Conservation (phyloP, 2,329 filamentous ascomycete genomes). For the Beauveria medogensis region DNA sequence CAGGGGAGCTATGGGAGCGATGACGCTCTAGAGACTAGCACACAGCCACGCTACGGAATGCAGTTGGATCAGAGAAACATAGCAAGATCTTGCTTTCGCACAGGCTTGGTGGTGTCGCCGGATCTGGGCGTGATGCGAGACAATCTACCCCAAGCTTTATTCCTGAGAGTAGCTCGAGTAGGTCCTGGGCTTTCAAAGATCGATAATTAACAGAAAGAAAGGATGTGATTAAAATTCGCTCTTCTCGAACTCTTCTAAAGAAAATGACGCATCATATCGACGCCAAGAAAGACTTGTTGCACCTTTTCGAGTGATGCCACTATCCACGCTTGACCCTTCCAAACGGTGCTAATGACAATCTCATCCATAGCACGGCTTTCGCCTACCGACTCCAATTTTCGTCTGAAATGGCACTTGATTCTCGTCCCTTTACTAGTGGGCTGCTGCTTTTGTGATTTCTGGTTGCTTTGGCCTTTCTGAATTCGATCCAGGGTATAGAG, state of each 20-base stretch:
- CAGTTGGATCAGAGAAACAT: not conserved
- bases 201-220: too few species aligned
- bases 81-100: too few species aligned
- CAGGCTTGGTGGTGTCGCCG: too few species aligned
- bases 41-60: not conserved
- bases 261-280: too few species aligned
- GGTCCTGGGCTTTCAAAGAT: too few species aligned
- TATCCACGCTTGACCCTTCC: not conserved
- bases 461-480: not conserved
- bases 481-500: slow-evolving; percentile 13
- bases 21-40: not conserved
- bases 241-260: too few species aligned
- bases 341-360: not conserved
- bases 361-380: not conserved
- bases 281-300: too few species aligned
- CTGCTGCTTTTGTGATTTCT: not conserved
- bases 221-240: too few species aligned
- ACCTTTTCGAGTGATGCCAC: too few species aligned
- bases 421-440: not conserved
- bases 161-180: too few species aligned
- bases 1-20: not conserved
- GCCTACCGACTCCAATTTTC: not conserved
- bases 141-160: too few species aligned
- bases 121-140: too few species aligned
- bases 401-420: not conserved